Evolutionary conservation across 2,329 filamentous ascomycete genomes (phyloP), one percentile per base, ranked within the genome.

Genomic region (Neocucurbitaria cava): DNA sequence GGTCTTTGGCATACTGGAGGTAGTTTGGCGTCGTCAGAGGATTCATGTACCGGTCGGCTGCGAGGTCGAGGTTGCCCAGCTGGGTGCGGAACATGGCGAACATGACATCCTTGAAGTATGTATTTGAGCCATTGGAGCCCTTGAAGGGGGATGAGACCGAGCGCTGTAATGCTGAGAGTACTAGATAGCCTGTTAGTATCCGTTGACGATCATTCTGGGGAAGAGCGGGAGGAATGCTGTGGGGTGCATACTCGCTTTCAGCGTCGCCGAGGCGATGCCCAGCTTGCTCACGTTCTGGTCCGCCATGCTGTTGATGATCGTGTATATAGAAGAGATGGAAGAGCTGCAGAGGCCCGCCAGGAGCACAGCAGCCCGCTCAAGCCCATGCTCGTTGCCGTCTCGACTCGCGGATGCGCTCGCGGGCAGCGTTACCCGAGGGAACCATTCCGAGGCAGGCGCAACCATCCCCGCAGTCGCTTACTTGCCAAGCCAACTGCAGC

Each of bases 111-210:
- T 77, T 69, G 69, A 64, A 71, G 64, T 73, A 74, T n/a, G 51
- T 74, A 45, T 65, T 73, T 47, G 68, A 67, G 49, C 65, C 72
- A 42, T 71, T 73, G 23, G 59, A 35, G 56, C 71, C 71, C 50
- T 74, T 75, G 69, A 78, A 72, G 6, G 71, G 76, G 0, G 73
- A 73, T 0, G 65, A 70, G 48, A 74, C 48, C 30, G 72, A 54
- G 8, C 75, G 72, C 26, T 59, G 60, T 5, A 73, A 64, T n/a
- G 71, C 72, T 9, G 74, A 61, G 38, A 74, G 58, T 20, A 75
- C 73, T 71, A 28, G 26, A 28, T 23, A 8, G 18, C 5, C 17
- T 17, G 41, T 54, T 13, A 52, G 58, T 15, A 50, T 17, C 31
- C 42, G 21, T 21, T n/a, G 13, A 36, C 38, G n/a, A 56, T 26